Percentiles rank a stretch among this genome's conserved stretches.
Conservation (phyloP, 2,329 filamentous ascomycete species). For the Aspergillus amoenus region DNA sequence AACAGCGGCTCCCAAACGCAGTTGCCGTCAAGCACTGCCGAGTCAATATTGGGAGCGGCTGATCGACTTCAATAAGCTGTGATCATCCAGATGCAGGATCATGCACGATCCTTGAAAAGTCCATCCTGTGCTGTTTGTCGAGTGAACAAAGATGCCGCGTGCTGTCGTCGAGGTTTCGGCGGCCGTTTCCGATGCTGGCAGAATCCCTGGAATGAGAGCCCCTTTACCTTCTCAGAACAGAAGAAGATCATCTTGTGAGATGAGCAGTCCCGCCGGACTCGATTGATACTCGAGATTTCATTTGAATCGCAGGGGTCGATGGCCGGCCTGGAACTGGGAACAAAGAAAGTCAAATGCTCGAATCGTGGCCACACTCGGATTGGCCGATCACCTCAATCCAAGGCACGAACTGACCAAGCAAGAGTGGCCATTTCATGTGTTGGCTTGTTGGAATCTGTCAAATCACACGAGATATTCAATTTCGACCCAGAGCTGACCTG, state of each 20-base stretch:
- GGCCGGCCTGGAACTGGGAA: background rate
- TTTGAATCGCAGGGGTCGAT: background rate
- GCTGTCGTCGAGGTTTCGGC: too few relatives aligned
- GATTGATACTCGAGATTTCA: background rate
- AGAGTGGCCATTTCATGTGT: background rate
- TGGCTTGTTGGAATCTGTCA: background rate
- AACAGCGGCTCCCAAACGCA: too few relatives aligned
- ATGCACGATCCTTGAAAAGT: too few relatives aligned
- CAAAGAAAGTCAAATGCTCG: background rate
- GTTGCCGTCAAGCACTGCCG: too few relatives aligned
- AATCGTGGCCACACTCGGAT: background rate
- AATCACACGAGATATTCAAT: background rate
- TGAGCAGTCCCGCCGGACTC: background rate
- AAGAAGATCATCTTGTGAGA: background rate
- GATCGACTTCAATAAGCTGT: too few relatives aligned
- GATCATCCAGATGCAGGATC: too few relatives aligned
- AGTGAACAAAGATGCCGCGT: too few relatives aligned
- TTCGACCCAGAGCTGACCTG: too few relatives aligned
- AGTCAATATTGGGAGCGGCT: too few relatives aligned
- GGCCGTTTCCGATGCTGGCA: too few relatives aligned
- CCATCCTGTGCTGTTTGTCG: too few relatives aligned
- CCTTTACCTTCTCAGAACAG: background rate
- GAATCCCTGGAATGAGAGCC: background rate
- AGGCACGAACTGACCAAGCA: background rate
- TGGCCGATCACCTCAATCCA: background rate